Evolutionary conservation across 2,329 filamentous ascomycete species (phyloP).

Genomic region (Clonostachys byssicola): DNA sequence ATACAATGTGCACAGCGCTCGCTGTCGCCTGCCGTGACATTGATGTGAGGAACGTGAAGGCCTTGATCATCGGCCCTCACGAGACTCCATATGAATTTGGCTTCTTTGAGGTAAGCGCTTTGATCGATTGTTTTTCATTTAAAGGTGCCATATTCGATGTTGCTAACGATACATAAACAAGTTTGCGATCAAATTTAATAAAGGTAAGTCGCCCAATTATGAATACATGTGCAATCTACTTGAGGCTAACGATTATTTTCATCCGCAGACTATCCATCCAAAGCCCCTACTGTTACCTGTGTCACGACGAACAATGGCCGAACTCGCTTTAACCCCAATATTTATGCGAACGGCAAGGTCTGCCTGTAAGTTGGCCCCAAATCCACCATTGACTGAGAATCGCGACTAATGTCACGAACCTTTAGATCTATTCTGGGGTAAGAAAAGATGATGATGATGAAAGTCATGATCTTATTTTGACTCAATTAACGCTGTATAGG

Average conservation of each 20-base stretch:
- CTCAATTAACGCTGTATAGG: conserved; percentile 33
- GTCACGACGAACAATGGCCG: conserved; percentile 85
- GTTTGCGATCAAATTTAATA: conserved; percentile 75
- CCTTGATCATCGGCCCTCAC: conserved; percentile 86
- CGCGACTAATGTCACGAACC: background rate
- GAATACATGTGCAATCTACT: background rate
- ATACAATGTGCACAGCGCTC: conserved; percentile 51
- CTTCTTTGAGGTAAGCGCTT: conserved; percentile 76
- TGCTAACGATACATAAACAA: conserved; percentile 20
- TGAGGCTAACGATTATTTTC: background rate
- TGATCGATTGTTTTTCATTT: background rate
- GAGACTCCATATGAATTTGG: conserved; percentile 96
- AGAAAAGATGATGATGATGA: background rate
- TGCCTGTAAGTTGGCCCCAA: conserved; percentile 65
- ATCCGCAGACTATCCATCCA: conserved; percentile 72
- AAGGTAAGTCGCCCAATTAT: conserved; percentile 42
- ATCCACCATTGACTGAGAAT: background rate
- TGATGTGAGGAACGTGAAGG: conserved; percentile 83
- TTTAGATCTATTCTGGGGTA: conserved; percentile 81
- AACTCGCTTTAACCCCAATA: conserved; percentile 94
- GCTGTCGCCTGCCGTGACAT: conserved; percentile 83
- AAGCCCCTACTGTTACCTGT: conserved; percentile 57
- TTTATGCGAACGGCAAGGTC: conserved; percentile 87
- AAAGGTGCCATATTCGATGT: background rate
- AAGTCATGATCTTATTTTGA: conserved; percentile 5